Base-by-base conservation (phyloP, 768 basidiomycete genomes). In the Phaeotremella fagi region DNA sequence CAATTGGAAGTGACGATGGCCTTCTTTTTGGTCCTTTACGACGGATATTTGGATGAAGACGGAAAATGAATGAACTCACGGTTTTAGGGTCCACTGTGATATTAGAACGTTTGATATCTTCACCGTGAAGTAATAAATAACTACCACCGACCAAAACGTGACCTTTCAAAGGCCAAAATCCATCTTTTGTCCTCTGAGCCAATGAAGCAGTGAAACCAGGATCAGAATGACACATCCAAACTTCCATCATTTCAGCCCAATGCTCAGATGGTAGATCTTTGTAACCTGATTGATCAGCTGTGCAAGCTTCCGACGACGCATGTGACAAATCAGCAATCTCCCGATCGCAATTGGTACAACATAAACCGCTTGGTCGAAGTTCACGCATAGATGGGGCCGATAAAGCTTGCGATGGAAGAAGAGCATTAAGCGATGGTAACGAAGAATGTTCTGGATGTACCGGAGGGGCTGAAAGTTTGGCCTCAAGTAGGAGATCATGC, bases 151-250 rank as follows among this genome's bases (percentile, higher is more conserved):
- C 88, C 31, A 97, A 79, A 1, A 85, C 88, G 60, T 88, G 81
- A 0, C 82, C 81, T 15, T 69, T 64, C 3, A 77, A 74, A 1
- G 94, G 92, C 86, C 87, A 90, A 72, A 97, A 86, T 16, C 86
- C 87, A 54, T 80, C 75, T 64, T 76, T 78, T 73, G 76, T 78
- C 58, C 80, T 80, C 56, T 81, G 78, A 46, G 81, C 75, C 2
- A 89, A 80, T 14, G 83, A 81, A 28, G 84, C 83, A 57, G 86
- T 82, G 45, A 97, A 77, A 37, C 82, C 83, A 76, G 94, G 90
- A 66, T 95, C 90, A 7, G 83, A 74, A 73, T 97, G 94, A 65
- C 94, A 98, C 87, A 98, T 90, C 94, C 94, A 98, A 5, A 91
- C 86, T 58, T 97, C 94, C 18, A 98, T 83, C 15, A 98, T 83